Evolutionary conservation across 176 grass and related monocot genomes (phyloP), one percentile per base, ranked within the genome.

Genomic region (Stipa capillata): DNA sequence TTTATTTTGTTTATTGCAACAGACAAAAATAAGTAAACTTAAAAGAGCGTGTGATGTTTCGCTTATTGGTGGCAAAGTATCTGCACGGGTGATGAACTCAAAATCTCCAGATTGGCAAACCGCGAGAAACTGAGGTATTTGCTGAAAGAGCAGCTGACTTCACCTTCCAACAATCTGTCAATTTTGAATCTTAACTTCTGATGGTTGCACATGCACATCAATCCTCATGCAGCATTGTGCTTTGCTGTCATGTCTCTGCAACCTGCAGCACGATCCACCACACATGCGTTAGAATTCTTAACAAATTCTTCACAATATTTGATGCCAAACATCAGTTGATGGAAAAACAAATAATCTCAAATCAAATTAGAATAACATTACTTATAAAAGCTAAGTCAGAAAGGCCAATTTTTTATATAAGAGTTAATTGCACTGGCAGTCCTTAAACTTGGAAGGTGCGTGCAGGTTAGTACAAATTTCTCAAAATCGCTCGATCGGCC

Each of bases 181-280:
- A 44, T 25, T 20, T 15, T 49, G 34, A n/a, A n/a, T n/a, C n/a
- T n/a, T n/a, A n/a, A n/a, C n/a, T 45, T 54, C 16, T 64, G 27
- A 62, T 36, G n/a, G 64, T 78, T 77, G 65, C 20, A 87, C 18
- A 33, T 62, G 54, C 79, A 71, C 17, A 36, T 72, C 20, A 67
- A 17, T 61, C 28, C 56, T 83, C 12, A 48, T 83, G 79, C 55
- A 83, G 4, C 23, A 71, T 12, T 64, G 23, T 69, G 66, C 73
- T 43, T 78, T 60, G 42, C 77, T 87, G 73, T 35, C 53, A 54
- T 82, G 65, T 77, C 72, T 28, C 43, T 21, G 8, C 20, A 44
- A 82, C 39, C 28, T 35, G 10, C 44, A 69, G 7, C 63, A 71
- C 40, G 40, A 43, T 71, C 63, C 25, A 36, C 27, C 49, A 56